phyloP scores from a whole-genome alignment of 2,329 filamentous ascomycete species.

The Fusarium agapanthi region DNA sequence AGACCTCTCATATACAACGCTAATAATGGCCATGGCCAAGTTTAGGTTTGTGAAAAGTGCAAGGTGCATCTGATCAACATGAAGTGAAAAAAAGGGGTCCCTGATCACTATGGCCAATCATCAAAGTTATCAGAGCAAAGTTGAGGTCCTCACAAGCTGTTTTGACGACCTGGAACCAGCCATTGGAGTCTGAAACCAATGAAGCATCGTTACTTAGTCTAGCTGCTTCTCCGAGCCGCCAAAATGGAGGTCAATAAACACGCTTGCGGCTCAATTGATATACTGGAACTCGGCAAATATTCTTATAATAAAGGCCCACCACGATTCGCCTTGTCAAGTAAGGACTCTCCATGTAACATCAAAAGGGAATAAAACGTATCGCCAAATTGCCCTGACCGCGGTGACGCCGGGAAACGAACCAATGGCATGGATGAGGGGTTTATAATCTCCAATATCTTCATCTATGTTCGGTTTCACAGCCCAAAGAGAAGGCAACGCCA shows the following conservation, averaged over 20 bases:
- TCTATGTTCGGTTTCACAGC: constrained; percentile 27
- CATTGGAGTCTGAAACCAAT: constrained; percentile 15
- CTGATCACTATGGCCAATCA: constrained; percentile 33
- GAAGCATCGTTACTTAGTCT: not conserved
- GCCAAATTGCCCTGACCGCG: constrained; percentile 12
- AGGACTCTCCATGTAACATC: not conserved
- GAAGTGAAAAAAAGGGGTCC: constrained; percentile 34
- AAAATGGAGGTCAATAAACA: constrained; percentile 12
- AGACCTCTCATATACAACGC: constrained; percentile 43
- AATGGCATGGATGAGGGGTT: not conserved
- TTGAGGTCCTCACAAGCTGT: constrained; percentile 9
- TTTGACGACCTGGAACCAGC: constrained; percentile 20
- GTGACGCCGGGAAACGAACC: constrained; percentile 8
- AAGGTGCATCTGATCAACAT: constrained; percentile 40
- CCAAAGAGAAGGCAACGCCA: constrained; percentile 31
- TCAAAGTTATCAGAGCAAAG: not conserved
- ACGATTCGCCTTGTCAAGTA: not conserved
- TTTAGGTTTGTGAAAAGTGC: constrained; percentile 43
- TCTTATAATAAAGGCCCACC: not conserved
- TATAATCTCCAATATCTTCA: constrained; percentile 24
- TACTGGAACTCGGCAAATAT: not conserved
- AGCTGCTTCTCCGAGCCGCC: not conserved
- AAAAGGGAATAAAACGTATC: not conserved
- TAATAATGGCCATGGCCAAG: constrained; percentile 42
- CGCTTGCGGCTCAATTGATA: constrained; percentile 16